Percentiles rank a stretch among this genome's conserved stretches.
Conservation (phyloP, 2,329 filamentous ascomycete species). For the Aspergillus arachidicola region DNA sequence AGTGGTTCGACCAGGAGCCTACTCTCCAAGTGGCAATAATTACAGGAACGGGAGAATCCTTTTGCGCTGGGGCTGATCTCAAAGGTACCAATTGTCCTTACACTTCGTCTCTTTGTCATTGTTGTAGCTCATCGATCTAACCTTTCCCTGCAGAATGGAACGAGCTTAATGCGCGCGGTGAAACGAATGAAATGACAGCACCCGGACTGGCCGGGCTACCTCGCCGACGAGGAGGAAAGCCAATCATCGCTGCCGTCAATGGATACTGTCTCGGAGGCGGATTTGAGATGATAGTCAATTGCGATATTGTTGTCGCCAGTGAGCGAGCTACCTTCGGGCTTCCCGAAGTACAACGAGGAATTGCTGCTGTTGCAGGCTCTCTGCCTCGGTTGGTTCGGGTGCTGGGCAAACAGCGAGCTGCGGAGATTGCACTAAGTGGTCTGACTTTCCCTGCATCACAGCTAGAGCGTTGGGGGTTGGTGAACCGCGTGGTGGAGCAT, state of each 20-base stretch:
- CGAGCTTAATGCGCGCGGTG: constrained; percentile 41
- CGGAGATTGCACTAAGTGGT: constrained; percentile 71
- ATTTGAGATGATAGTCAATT: constrained; percentile 74
- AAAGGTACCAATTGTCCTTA: constrained; percentile 45
- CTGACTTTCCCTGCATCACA: constrained; percentile 61
- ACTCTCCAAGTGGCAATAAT: constrained; percentile 63
- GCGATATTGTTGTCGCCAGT: constrained; percentile 63
- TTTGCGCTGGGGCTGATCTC: constrained; percentile 70
- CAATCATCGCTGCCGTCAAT: constrained; percentile 75
- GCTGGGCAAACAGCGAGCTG: constrained; percentile 69
- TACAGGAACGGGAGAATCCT: constrained; percentile 65
- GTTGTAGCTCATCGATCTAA: not conserved
- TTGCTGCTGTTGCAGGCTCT: constrained; percentile 71
- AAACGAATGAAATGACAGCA: constrained; percentile 38
- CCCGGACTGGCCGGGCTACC: constrained; percentile 68
- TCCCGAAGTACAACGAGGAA: constrained; percentile 71
- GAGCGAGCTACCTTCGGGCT: constrained; percentile 64
- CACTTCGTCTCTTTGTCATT: not conserved
- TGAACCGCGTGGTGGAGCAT: constrained; percentile 64
- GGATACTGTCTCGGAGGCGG: constrained; percentile 75
- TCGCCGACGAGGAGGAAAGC: constrained; percentile 70
- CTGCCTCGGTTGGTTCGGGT: constrained; percentile 67
- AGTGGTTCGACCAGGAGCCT: constrained; percentile 66
- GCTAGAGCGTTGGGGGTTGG: constrained; percentile 67
- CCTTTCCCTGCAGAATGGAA: constrained; percentile 55